Conservation (phyloP, 192 early-diverging fungal genomes). For the Chytriomyces sp. region DNA sequence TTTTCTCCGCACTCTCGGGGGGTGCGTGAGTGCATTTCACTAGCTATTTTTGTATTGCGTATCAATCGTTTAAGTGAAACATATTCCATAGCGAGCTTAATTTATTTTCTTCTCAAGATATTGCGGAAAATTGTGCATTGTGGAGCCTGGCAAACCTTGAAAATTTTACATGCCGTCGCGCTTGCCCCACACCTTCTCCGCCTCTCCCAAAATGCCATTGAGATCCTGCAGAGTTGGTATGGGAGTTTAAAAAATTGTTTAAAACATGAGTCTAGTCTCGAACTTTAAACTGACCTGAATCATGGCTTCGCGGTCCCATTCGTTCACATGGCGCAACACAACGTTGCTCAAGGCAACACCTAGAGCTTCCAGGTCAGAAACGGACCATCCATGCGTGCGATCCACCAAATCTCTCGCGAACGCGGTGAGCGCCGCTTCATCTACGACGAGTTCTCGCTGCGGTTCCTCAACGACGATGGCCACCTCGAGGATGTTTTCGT, state of each 20-base stretch:
- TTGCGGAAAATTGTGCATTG: too few relatives aligned
- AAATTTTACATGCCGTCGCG: too few relatives aligned
- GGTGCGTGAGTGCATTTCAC: too few relatives aligned
- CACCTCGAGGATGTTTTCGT: too few relatives aligned
- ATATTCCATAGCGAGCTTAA: too few relatives aligned
- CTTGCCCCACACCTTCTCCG: conserved; percentile 10
- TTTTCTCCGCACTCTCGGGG: too few relatives aligned
- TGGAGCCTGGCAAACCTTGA: too few relatives aligned
- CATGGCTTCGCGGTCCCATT: conserved; percentile 18
- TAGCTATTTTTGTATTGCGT: too few relatives aligned
- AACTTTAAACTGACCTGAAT: neutral
- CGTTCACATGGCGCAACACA: neutral
- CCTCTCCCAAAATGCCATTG: conserved; percentile 1
- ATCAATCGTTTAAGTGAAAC: too few relatives aligned
- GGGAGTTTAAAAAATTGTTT: too few relatives aligned
- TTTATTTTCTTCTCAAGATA: too few relatives aligned
- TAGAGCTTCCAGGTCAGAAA: conserved; percentile 25
- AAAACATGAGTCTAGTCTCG: neutral
- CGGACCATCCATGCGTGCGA: conserved; percentile 1
- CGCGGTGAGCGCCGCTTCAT: neutral
- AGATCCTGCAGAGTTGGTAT: too few relatives aligned
- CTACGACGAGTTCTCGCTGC: neutral
- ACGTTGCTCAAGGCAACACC: conserved; percentile 26
- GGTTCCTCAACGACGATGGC: conserved; percentile 18
- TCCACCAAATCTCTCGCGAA: conserved; percentile 6